phyloP scores from a whole-genome alignment of 169 alveolate genomes.

The Amoebophrya sp. region DNA sequence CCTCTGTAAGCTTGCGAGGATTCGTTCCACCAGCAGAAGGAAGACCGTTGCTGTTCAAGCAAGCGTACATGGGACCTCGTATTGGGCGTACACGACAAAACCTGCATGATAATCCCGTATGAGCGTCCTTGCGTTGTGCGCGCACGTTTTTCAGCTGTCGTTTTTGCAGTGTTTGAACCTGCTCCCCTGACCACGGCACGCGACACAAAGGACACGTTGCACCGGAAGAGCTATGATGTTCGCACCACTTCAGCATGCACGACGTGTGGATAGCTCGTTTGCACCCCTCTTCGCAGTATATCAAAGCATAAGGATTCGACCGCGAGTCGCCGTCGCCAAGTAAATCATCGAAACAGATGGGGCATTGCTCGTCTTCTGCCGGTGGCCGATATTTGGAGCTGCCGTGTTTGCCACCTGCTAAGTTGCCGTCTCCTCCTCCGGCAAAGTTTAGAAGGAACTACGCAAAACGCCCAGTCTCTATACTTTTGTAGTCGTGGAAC shows the following conservation, averaged over 20 bases:
- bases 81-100: background rate
- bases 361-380: background rate
- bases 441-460: no score
- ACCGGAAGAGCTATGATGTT: background rate
- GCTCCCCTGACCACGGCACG: background rate
- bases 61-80: background rate
- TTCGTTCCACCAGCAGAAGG: no score
- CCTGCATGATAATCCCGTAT: background rate
- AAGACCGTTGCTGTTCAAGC: background rate
- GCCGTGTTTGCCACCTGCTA: background rate
- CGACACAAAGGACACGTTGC: conserved; percentile 3
- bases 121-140: background rate
- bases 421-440: no score
- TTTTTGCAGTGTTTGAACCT: background rate
- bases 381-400: background rate
- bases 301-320: background rate
- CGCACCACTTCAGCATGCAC: conserved; percentile 22
- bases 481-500: no score
- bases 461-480: no score
- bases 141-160: background rate
- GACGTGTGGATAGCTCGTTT: background rate
- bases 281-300: background rate
- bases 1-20: no score
- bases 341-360: background rate
- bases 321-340: background rate